Evolutionary conservation across 257 asterid genomes (phyloP).

Genomic region (Solanum paucissectum): DNA sequence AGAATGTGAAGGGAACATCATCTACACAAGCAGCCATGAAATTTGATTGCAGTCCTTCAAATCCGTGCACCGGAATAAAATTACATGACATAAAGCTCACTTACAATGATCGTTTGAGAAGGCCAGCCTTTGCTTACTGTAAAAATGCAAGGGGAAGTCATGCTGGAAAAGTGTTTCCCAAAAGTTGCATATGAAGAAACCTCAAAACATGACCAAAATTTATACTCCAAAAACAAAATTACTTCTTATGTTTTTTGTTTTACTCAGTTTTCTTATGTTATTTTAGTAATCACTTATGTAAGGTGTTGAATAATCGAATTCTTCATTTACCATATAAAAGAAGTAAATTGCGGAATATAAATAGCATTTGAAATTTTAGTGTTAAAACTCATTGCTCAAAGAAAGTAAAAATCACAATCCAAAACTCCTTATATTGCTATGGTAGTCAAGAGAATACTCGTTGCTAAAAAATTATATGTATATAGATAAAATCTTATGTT

Average conservation of each 20-base stretch:
- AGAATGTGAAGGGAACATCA: constrained; percentile 59
- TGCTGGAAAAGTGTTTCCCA: constrained; percentile 40
- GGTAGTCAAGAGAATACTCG: too few species aligned
- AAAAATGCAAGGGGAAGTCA: constrained; percentile 39
- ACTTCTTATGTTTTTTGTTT: neutral
- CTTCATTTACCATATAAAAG: too few species aligned
- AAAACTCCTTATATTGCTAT: too few species aligned
- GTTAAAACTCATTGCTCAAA: too few species aligned
- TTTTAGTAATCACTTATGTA: neutral
- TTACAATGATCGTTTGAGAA: constrained; percentile 14
- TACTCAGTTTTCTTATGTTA: neutral
- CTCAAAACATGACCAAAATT: neutral
- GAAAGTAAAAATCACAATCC: too few species aligned
- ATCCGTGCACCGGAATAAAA: constrained; percentile 49
- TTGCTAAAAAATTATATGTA: too few species aligned
- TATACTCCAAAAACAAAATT: neutral
- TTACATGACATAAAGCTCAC: constrained; percentile 46
- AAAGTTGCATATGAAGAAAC: constrained; percentile 30
- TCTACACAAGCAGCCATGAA: constrained; percentile 58
- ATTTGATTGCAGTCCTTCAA: constrained; percentile 45
- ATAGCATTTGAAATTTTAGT: too few species aligned
- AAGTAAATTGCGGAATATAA: too few species aligned
- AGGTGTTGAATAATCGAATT: neutral
- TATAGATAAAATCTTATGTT: too few species aligned
- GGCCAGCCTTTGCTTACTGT: constrained; percentile 41